Conservation (phyloP, 2,329 filamentous ascomycete genomes). For the Sporothrix dimorphospora region DNA sequence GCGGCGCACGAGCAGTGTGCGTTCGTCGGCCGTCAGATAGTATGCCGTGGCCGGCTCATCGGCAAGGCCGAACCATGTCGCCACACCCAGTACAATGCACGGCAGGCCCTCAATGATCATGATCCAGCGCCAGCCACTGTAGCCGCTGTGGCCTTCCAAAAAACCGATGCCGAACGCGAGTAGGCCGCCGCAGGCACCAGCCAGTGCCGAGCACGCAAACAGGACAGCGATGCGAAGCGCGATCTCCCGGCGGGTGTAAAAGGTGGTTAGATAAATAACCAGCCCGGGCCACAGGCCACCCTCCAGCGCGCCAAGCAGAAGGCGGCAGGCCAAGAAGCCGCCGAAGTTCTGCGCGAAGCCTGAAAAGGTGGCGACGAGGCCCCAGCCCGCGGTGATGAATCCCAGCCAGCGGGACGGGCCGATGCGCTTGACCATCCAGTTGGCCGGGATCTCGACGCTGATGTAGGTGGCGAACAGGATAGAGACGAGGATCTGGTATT, state of each 20-base stretch:
- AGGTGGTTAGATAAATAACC: constrained; percentile 68
- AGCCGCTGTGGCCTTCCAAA: constrained; percentile 65
- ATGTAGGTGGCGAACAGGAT: constrained; percentile 69
- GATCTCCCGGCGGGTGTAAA: constrained; percentile 72
- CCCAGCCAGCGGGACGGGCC: constrained; percentile 65
- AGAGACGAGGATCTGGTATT: constrained; percentile 37
- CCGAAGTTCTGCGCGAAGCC: constrained; percentile 69
- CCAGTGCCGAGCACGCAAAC: constrained; percentile 69
- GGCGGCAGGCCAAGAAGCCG: constrained; percentile 65
- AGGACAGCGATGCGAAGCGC: constrained; percentile 73
- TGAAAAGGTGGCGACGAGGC: constrained; percentile 69
- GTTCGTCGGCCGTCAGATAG: constrained; percentile 59
- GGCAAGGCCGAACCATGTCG: constrained; percentile 61
- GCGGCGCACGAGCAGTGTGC: constrained; percentile 48
- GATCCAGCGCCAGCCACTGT: constrained; percentile 74
- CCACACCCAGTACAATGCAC: constrained; percentile 57
- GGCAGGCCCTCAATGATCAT: constrained; percentile 59
- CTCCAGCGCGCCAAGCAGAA: constrained; percentile 67
- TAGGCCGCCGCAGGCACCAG: constrained; percentile 72
- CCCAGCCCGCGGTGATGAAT: constrained; percentile 67
- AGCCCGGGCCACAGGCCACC: constrained; percentile 50
- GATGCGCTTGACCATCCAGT: constrained; percentile 65
- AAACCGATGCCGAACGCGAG: constrained; percentile 69
- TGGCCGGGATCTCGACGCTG: constrained; percentile 65
- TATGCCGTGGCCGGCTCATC: constrained; percentile 64